phyloP scores from a whole-genome alignment of 2,329 filamentous ascomycete species.

The Botryosphaeria dothidea region DNA sequence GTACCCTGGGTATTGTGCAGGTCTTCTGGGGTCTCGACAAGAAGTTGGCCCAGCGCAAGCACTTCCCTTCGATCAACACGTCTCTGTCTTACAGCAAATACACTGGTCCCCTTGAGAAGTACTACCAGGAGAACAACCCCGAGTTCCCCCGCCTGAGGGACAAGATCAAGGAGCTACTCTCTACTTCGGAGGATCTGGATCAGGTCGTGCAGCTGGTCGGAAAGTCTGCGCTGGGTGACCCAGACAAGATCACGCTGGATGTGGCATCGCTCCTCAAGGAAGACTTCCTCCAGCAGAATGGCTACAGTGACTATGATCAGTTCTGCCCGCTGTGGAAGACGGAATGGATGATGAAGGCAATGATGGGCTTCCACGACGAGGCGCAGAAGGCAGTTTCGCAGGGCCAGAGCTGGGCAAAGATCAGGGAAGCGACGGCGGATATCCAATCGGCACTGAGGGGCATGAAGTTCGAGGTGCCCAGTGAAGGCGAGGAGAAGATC shows the following conservation, averaged over 20 bases:
- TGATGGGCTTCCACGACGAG: constrained; percentile 98
- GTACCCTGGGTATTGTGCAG: constrained; percentile 94
- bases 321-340: constrained; percentile 99
- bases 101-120: constrained; percentile 82
- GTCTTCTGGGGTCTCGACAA: constrained; percentile 99
- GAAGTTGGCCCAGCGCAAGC: constrained; percentile 98
- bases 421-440: constrained; percentile 85
- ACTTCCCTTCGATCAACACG: constrained; percentile 99
- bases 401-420: constrained; percentile 88
- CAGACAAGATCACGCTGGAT: constrained; percentile 97
- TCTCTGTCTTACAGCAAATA: constrained; percentile 96
- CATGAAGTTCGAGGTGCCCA: constrained; percentile 96
- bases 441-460: constrained; percentile 81
- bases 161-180: constrained; percentile 88
- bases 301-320: constrained; percentile 98
- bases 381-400: constrained; percentile 91
- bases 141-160: constrained; percentile 93
- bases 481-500: constrained; percentile 77
- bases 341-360: constrained; percentile 99
- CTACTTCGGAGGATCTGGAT: constrained; percentile 94
- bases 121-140: constrained; percentile 89
- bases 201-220: constrained; percentile 98
- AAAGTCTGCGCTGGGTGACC: constrained; percentile 92
- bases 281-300: constrained; percentile 98
- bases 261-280: constrained; percentile 92